phyloP scores from a whole-genome alignment of 1,139 yeast genomes.

The Kazachstania sp. region DNA sequence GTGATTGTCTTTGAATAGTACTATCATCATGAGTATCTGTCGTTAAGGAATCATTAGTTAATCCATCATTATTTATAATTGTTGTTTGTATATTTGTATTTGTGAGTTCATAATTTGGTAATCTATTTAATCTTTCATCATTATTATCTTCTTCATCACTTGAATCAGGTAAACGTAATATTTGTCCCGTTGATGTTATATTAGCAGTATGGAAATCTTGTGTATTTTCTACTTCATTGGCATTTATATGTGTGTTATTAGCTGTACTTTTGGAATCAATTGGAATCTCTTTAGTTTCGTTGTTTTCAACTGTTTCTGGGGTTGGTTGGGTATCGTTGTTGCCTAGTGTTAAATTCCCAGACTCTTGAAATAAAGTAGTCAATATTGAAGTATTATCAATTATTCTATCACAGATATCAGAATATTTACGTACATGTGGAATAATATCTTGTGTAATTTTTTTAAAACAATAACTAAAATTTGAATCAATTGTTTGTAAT shows the following conservation, averaged over 20 bases:
- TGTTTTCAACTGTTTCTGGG: not conserved
- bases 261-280: not conserved
- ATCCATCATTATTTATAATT: not conserved
- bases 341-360: constrained; percentile 18
- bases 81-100: constrained; percentile 11
- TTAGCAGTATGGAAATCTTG: constrained; percentile 16
- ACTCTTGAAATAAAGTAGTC: constrained; percentile 26
- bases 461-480: constrained; percentile 26
- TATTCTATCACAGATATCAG: constrained; percentile 24
- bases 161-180: constrained; percentile 22
- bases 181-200: constrained; percentile 24
- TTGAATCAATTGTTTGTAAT: constrained; percentile 68
- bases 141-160: constrained; percentile 20
- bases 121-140: not conserved
- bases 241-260: not conserved
- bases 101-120: constrained; percentile 1
- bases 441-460: constrained; percentile 28
- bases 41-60: not conserved
- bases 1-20: constrained; percentile 25
- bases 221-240: not conserved
- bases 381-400: constrained; percentile 28
- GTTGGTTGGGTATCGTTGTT: not conserved
- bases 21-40: constrained; percentile 11
- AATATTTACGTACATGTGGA: constrained; percentile 26
- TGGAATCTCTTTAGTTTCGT: not conserved